Evolutionary conservation across 108 stramenopile species (phyloP), one percentile per base, ranked within the genome.

Genomic region (Chaetoceros muelleri): DNA sequence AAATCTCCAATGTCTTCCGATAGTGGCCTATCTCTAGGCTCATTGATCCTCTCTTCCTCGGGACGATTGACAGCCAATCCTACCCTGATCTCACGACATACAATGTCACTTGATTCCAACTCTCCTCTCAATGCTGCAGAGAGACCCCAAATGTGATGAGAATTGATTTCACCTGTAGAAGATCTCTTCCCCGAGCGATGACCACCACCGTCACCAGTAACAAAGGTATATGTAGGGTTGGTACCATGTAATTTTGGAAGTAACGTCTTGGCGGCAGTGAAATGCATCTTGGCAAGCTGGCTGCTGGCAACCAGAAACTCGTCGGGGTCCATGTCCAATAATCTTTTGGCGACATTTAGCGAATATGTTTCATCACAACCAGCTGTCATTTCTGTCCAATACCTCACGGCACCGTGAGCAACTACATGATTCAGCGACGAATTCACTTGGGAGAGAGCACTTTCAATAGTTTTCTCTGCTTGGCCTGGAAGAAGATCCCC

Each of bases 381-480:
- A 2, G 45, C 24, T 2, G 64, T 50, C 10, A 47, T 46, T 30
- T 21, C 21, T 30, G 62, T 63, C 70, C 70, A 71, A 48, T 58
- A 71, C 2, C 70, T 23, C 27, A 71, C 70, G 0, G 70, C 70
- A 17, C 70, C 70, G 40, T 71, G 70, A 23, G 70, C 57, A 13
- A 71, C 51, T 24, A 71, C 70, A 58, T 71, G 70, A 46, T 71
- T 34, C 3, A 71, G 50, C 17, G 49, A 20, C 29, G 20, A 30
- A 27, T 64, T 50, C 8, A 20, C 26, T 30, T 24, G 29, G 24
- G 28, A 56, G 18, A 46, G 26, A 57, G 48, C 17, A 46, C 61
- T 25, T 44, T 21, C 20, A 7, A 65, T 64, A 17, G 64, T 71
- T n/a, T 48, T 25, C 3, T 17, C 17, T 22, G 64, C 56, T 24